Conservation (phyloP, 2,329 filamentous ascomycete species). For the Colletotrichum sublineola region DNA sequence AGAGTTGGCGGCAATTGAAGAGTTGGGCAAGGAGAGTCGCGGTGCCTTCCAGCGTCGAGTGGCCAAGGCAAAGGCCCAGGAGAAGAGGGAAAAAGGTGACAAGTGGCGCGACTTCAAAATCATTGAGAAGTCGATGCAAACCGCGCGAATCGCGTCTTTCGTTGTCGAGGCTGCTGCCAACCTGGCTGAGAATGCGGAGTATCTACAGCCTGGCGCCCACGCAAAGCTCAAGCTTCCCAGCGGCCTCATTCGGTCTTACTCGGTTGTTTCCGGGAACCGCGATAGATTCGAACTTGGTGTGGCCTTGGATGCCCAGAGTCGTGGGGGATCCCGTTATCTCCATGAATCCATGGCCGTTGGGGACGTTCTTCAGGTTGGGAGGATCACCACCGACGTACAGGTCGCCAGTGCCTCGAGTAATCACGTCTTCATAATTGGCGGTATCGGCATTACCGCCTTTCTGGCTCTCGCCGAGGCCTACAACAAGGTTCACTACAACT, state of each 20-base stretch:
- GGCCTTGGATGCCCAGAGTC: slow-evolving; percentile 65
- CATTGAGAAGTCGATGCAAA: slow-evolving; percentile 64
- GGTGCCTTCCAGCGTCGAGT: slow-evolving; percentile 65
- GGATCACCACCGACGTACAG: slow-evolving; percentile 64
- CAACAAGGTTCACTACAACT: slow-evolving; percentile 61
- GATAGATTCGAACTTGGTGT: slow-evolving; percentile 70
- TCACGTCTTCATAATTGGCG: slow-evolving; percentile 74
- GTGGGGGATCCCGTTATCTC: slow-evolving; percentile 73
- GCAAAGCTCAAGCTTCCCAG: slow-evolving; percentile 69
- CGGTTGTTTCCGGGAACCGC: slow-evolving; percentile 65
- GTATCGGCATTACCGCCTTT: slow-evolving; percentile 77
- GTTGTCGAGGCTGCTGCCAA: slow-evolving; percentile 61
- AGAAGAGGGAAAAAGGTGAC: slow-evolving; percentile 48
- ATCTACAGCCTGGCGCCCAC: slow-evolving; percentile 61
- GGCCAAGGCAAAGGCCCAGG: slow-evolving; percentile 56
- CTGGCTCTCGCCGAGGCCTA: slow-evolving; percentile 61
- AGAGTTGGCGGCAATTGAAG: slow-evolving; percentile 64
- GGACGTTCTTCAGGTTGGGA: slow-evolving; percentile 64
- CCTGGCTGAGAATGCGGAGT: slow-evolving; percentile 50
- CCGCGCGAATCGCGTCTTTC: slow-evolving; percentile 64
- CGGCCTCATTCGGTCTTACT: slow-evolving; percentile 71
- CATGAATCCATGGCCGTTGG: slow-evolving; percentile 63
- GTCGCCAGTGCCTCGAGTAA: slow-evolving; percentile 62
- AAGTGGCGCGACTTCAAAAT: slow-evolving; percentile 63
- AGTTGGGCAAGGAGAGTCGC: slow-evolving; percentile 63